Conservation (phyloP, 352 stramenopile species). For the Pythium guiyangense region DNA sequence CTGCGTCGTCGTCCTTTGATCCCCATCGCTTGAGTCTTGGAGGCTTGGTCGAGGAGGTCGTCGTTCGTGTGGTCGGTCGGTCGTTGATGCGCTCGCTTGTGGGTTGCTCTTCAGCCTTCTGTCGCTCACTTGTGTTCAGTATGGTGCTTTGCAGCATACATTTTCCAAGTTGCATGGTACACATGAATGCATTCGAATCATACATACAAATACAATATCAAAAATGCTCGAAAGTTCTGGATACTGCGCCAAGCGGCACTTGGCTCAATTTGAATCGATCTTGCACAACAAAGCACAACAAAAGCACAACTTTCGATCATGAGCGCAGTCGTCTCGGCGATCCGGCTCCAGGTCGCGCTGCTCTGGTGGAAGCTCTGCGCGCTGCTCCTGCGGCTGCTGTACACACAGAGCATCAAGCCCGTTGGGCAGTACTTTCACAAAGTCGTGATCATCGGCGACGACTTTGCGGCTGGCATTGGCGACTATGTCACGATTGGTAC, state of each 20-base stretch:
- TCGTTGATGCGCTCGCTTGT: too few species aligned
- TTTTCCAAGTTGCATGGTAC: too few species aligned
- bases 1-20: conserved; percentile 51
- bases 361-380: conserved; percentile 69
- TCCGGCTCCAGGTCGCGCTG: conserved; percentile 55
- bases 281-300: not conserved
- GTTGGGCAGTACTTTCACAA: conserved; percentile 76
- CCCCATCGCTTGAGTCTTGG: conserved; percentile 29
- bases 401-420: conserved; percentile 43
- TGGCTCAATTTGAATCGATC: not conserved
- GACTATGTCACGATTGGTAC: conserved; percentile 67
- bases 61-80: not conserved
- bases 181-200: not conserved
- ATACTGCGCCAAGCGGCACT: not conserved
- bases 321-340: conserved; percentile 22
- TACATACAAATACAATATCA: not conserved
- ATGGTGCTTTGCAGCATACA: too few species aligned
- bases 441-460: conserved; percentile 77
- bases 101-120: too few species aligned
- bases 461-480: conserved; percentile 75
- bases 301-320: too few species aligned
- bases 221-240: not conserved
- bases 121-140: too few species aligned
- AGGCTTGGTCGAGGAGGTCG: too few species aligned
- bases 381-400: conserved; percentile 34